Evolutionary conservation across 805 yeast species (phyloP), one percentile per base, ranked within the genome.

Genomic region (Sugiyamaella qingdaonensis): DNA sequence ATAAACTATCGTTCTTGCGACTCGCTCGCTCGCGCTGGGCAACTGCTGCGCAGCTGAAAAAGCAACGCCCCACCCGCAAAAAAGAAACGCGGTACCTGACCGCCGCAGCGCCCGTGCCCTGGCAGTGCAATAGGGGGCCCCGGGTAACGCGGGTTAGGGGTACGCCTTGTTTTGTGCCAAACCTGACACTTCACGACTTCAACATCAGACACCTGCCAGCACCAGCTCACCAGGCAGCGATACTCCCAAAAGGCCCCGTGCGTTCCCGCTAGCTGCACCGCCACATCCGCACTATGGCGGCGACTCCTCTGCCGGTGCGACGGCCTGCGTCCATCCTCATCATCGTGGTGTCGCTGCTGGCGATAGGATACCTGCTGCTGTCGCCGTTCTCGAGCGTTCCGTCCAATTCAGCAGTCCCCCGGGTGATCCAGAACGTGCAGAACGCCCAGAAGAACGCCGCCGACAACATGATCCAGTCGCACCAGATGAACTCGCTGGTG

Each of bases 401-500:
- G 8, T n/a, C 41, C 10, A 4, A 27, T 14, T 29, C 51, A n/a
- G 37, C 53, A 16, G 31, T 49, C 21, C 56, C 53, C 3, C 34
- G 49, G 14, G 49, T 42, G 21, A 46, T 33, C 29, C 31, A 29
- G 19, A 44, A 47, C 16, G 48, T 44, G 29, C 39, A 39, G 14
- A 52, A 51, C 19, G 53, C 49, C n/a, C 49, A 35, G 35, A 45
- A 45, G 46, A 42, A 48, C 31, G 41, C 52, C 13, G 46, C 51
- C 32, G 47, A 52, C 10, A 49, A 48, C 19, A 21, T 36, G 34
- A 63, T 63, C 42, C 50, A 86, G 36, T 95, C 87, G 64, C 88
- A 86, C 65, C 89, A 92, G 69, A 77, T 94, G 74, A 92, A 94
- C 73, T 78, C 78, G 59, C 73, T 92, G 59, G 82, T 82, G 24